Base-by-base conservation (phyloP, 2,329 filamentous ascomycete genomes). In the Chalaropsis ovoidea region DNA sequence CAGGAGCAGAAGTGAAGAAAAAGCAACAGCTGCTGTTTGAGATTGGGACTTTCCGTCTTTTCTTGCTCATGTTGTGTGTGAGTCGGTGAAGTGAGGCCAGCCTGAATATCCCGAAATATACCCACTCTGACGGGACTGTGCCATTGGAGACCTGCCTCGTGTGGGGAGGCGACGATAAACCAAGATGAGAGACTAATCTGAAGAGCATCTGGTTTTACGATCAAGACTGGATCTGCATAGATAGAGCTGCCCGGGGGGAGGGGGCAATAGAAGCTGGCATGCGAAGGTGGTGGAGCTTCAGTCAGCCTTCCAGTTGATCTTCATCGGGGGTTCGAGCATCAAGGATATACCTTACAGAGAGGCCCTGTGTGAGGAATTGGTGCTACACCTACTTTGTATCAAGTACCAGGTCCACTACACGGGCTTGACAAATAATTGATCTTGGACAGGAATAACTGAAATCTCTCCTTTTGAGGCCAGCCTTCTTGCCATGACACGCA, bases 331-430 rank as follows among this genome's bases (percentile, higher is more conserved):
- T 52, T 52, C 47, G 5, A 17, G 19, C 6, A 58, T 39, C 54
- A 58, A 58, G 54, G 31, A 58, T 58, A 58, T 31, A 39, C 54
- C 54, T 13, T 58, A 52, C 47, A 22, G 22, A 24, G 8, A 22
- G 24, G 47, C 54, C 54, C 13, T 39, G 24, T n/a, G 54, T 19
- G 5, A 56, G 24, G 24, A 35, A 58, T 19, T 39, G 17, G 27
- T 58, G 54, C 54, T 39, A 39, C 54, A 17, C 31, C 54, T 35
- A 58, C 6, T 39, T 39, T 58, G 54, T 39, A 58, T 58, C 54
- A 58, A 58, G 17, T 35, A 58, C 31, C 22, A 19, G 13, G 27
- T 5, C 54, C 17, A 58, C 8, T 4, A 58, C 27, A 39, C 31
- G 17, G 31, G 54, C 54, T 39, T 58, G 27, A 39, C 54, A 39